Evolutionary conservation across 352 stramenopile species (phyloP).

Genomic region (Pythium volutum): DNA sequence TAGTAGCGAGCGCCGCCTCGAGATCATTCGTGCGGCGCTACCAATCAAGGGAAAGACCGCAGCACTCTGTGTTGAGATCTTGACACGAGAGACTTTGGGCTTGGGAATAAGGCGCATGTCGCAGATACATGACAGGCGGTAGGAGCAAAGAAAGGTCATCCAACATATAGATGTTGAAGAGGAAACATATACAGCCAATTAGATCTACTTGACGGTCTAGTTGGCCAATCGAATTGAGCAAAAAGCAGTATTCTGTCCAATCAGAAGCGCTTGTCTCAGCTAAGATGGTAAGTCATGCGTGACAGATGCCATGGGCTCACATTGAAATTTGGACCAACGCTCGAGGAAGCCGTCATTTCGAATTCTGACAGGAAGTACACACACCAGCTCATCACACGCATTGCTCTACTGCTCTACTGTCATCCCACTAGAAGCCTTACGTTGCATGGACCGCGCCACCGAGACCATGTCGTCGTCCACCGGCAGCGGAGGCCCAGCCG

Average conservation of each 20-base stretch:
- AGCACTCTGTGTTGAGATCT: not conserved
- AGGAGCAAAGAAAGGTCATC: not conserved
- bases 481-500: not conserved
- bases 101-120: not conserved
- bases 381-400: not conserved
- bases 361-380: not conserved
- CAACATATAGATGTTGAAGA: constrained; percentile 6
- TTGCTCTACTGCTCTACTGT: not conserved
- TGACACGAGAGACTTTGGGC: not conserved
- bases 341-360: not conserved
- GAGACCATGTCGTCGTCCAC: constrained; percentile 3
- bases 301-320: not conserved
- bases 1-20: constrained; percentile 8
- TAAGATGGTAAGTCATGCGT: constrained; percentile 4
- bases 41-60: not conserved
- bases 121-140: constrained; percentile 9
- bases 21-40: not conserved
- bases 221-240: not conserved
- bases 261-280: not conserved
- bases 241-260: not conserved
- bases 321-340: not conserved
- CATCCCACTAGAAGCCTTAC: not conserved
- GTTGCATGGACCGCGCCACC: not conserved
- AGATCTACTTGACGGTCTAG: not conserved
- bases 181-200: constrained; percentile 17